A percentile compares a stretch with the other conserved stretches of the same genome.
phyloP scores from a whole-genome alignment of 2,329 filamentous ascomycete species.

The Stylonectria norvegica region DNA sequence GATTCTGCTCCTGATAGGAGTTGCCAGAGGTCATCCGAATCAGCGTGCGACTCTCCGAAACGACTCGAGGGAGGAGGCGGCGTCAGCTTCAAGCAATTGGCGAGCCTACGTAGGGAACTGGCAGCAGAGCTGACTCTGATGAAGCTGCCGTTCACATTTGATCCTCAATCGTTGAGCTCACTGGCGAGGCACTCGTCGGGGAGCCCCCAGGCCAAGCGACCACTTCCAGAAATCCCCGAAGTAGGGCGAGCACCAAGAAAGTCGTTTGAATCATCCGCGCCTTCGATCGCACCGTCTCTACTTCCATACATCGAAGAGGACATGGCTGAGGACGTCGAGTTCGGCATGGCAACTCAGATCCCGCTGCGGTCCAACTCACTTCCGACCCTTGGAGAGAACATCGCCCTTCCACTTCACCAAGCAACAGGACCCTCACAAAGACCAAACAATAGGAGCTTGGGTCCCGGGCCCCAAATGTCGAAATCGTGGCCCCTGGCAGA shows the following conservation, averaged over 20 bases:
- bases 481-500: too few relatives aligned
- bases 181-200: too few relatives aligned
- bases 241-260: constrained; percentile 2
- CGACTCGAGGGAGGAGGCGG: too few relatives aligned
- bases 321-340: constrained; percentile 9
- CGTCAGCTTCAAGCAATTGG: too few relatives aligned
- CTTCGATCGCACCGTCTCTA: constrained; percentile 10
- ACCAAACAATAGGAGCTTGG: neutral
- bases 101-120: too few relatives aligned
- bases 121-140: too few relatives aligned
- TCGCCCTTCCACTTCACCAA: neutral
- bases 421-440: neutral
- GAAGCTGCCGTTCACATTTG: too few relatives aligned
- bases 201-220: too few relatives aligned
- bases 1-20: neutral
- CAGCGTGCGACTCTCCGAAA: too few relatives aligned
- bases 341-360: constrained; percentile 8
- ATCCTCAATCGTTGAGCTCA: too few relatives aligned
- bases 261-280: constrained; percentile 7
- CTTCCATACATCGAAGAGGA: constrained; percentile 24
- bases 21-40: too few relatives aligned
- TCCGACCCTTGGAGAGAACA: neutral
- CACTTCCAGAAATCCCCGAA: constrained; percentile 21
- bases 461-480: too few relatives aligned
- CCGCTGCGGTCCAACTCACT: constrained; percentile 9